Base-by-base conservation (phyloP, 352 stramenopile species). In the Globisporangium parvum region DNA sequence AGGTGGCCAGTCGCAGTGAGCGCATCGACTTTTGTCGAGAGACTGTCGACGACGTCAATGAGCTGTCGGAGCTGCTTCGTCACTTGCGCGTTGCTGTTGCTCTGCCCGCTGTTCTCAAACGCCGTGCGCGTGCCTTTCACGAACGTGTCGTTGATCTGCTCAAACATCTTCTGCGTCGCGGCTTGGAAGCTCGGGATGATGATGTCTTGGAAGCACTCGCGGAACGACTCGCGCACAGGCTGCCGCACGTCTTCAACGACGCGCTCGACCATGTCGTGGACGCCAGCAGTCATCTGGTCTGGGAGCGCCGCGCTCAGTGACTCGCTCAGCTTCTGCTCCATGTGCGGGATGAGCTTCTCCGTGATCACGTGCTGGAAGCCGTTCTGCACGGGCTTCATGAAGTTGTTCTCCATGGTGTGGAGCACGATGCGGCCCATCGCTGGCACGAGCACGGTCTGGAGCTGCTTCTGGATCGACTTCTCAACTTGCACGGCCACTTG, bases 391-490 rank as follows among this genome's bases (percentile, higher is more conserved):
- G 84, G 84, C 61, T 93, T 91, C 77, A 92, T 88, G 41, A 91
- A 91, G 55, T 91, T 93, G 66, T 91, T 88, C 57, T 93, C 84
- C 84, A 93, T 93, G 10, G 84, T 93, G 54, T 93, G 84, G 45
- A 93, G 53, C 11, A 93, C 84, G 31, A 93, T 93, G 41, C 84
- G 84, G 3, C 80, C 84, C 77, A 93, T 93, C 6, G 84, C 84
- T 10, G 84, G 84, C 33, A 93, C 81, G 17, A 93, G 61, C 41
- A 93, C 75, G 1, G 66, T 85, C 62, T 93, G 84, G 49, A 93
- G 64, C 55, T 93, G 84, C 64, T 90, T 90, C 57, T 88, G 77
- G 47, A 93, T 81, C 35, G 80, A 82, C 59, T 91, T 91, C 55
- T 93, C 84, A 12, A 91, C 75, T 55, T 93, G 84, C 3, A 65